Evolutionary conservation across 2,329 filamentous ascomycete species (phyloP).

Genomic region (Aspergillus vadensis): DNA sequence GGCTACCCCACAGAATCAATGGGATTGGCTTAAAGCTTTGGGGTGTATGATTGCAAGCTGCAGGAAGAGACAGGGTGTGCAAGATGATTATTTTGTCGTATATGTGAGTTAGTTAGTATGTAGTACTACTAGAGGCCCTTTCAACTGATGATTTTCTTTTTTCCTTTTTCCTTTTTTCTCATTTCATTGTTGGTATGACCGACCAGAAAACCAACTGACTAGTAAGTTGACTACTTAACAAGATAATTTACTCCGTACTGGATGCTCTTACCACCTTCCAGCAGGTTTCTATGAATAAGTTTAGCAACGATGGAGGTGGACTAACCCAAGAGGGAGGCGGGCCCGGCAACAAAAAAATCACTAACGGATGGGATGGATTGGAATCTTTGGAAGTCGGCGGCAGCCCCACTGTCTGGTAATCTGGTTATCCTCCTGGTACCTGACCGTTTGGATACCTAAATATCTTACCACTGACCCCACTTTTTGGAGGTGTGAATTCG

Average conservation of each 20-base stretch:
- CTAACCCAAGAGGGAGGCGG: constrained; percentile 6
- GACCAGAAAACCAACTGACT: too few species aligned
- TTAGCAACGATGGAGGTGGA: not conserved
- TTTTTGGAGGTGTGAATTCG: not conserved
- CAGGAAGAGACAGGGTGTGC: not conserved
- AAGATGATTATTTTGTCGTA: too few species aligned
- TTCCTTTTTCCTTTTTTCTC: too few species aligned
- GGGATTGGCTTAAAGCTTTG: not conserved
- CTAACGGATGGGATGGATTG: constrained; percentile 12
- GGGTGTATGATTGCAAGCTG: not conserved
- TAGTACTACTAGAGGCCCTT: too few species aligned
- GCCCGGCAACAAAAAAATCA: constrained; percentile 1
- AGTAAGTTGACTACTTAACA: too few species aligned
- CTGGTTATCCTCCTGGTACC: constrained; percentile 4
- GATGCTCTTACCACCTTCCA: not conserved
- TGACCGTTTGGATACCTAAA: constrained; percentile 9
- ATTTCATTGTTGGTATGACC: too few species aligned
- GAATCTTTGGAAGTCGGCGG: constrained; percentile 24
- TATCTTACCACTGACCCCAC: constrained; percentile 7
- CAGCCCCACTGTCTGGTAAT: constrained; percentile 13
- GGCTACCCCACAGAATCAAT: not conserved
- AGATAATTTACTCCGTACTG: not conserved
- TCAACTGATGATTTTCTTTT: too few species aligned
- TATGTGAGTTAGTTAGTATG: too few species aligned
- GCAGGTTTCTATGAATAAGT: constrained; percentile 5